Conservation (phyloP, 2,329 filamentous ascomycete species). For the Aureobasidium sp. region DNA sequence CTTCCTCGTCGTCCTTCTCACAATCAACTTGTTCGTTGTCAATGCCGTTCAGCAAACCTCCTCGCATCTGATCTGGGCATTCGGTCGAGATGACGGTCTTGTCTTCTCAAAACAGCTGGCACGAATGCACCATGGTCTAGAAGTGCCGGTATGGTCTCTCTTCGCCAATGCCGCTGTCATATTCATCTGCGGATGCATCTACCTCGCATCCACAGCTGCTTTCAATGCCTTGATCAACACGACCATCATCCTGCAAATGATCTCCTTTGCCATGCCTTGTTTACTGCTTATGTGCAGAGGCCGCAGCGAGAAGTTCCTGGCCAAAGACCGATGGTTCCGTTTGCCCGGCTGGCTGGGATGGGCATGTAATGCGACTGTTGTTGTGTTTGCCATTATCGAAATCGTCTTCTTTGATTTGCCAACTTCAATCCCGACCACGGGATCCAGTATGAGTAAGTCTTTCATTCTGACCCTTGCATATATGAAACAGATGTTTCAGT, state of each 20-base stretch:
- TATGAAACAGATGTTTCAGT: too few species aligned
- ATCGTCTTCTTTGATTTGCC: conserved; percentile 19
- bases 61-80: conserved; percentile 39
- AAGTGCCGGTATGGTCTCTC: conserved; percentile 51
- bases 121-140: conserved; percentile 43
- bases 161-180: conserved; percentile 44
- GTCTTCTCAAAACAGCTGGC: conserved; percentile 46
- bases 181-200: conserved; percentile 30
- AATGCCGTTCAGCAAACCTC: conserved; percentile 28
- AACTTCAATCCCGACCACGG: neutral
- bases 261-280: conserved; percentile 20
- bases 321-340: conserved; percentile 17
- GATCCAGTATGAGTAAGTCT: conserved; percentile 7
- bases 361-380: conserved; percentile 15
- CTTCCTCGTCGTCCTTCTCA: neutral
- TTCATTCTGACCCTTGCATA: neutral
- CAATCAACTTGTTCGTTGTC: neutral
- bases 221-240: conserved; percentile 22
- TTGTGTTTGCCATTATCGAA: conserved; percentile 12
- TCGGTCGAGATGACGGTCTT: conserved; percentile 52
- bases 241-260: conserved; percentile 19
- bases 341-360: conserved; percentile 16
- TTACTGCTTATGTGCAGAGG: conserved; percentile 18
- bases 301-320: conserved; percentile 5
- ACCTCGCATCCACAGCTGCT: conserved; percentile 20